These are phyloP conservation scores for Rhodosporidiobolus sp. DNA, from an alignment of 768 basidiomycete species.

Conservation along the genomic window DNA sequence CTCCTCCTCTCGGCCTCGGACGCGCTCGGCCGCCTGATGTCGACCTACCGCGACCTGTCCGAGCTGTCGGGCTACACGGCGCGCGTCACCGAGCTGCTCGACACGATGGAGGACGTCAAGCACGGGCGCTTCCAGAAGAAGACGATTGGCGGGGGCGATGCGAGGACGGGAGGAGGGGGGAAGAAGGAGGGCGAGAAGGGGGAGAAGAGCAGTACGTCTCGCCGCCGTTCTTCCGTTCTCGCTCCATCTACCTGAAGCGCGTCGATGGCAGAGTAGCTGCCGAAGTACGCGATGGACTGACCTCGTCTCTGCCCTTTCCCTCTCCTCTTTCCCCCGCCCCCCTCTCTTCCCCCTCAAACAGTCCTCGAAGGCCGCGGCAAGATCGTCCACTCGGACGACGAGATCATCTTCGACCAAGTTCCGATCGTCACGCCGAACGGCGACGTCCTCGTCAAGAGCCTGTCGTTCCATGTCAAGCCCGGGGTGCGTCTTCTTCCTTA, in stretches of 20 bases:
- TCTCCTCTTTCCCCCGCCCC: neutral
- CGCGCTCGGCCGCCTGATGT: constrained; percentile 64
- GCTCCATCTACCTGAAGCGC: neutral
- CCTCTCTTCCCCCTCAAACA: too few species aligned
- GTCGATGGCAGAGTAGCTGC: too few species aligned
- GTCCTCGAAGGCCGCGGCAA: constrained; percentile 75
- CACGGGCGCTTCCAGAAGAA: constrained; percentile 83
- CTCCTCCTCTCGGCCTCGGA: constrained; percentile 55
- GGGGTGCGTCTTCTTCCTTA: constrained; percentile 58
- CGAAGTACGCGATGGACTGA: too few species aligned
- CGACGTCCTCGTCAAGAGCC: constrained; percentile 75
- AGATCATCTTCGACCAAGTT: constrained; percentile 83
- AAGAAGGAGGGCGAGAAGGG: constrained; percentile 61
- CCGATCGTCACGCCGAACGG: constrained; percentile 96
- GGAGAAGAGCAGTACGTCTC: constrained; percentile 57
- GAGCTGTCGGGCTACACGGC: constrained; percentile 95
- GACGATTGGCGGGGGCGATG: constrained; percentile 58
- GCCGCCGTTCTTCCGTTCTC: neutral
- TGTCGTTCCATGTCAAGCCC: constrained; percentile 84
- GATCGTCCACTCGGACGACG: constrained; percentile 68
- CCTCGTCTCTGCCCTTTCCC: constrained; percentile 15
- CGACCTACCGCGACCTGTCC: constrained; percentile 62
- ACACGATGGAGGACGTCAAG: constrained; percentile 83
- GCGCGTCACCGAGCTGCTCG: constrained; percentile 79
- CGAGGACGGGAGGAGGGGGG: constrained; percentile 49